These are phyloP conservation scores for Mycosphaerella arachidis DNA, from an alignment of 2,329 filamentous ascomycete genomes.

Conservation along the genomic window DNA sequence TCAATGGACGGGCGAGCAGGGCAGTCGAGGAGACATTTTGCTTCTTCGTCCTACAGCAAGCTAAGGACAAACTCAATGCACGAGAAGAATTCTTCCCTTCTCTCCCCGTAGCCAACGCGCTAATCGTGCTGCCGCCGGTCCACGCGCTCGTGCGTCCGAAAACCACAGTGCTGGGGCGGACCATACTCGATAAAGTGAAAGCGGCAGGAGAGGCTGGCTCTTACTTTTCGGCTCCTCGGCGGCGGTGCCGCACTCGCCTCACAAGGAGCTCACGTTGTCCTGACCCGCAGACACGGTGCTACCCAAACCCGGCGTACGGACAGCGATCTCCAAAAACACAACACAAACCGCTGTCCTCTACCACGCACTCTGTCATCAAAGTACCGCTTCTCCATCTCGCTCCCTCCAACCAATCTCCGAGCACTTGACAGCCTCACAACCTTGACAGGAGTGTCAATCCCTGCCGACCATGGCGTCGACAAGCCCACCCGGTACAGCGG, in stretches of 20 bases:
- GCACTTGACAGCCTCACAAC: neutral
- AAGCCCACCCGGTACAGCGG: constrained; percentile 3
- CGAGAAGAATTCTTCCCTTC: neutral
- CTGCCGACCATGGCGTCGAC: constrained; percentile 2
- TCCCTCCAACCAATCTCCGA: constrained; percentile 4
- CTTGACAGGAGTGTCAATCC: neutral
- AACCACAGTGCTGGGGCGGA: neutral
- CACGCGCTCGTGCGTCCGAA: neutral
- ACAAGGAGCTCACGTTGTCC: neutral
- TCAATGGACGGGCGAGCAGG: neutral
- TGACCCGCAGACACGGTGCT: neutral
- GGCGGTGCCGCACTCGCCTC: neutral
- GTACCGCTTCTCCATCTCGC: neutral
- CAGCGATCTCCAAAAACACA: neutral
- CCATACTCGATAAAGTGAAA: neutral
- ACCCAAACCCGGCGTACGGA: neutral
- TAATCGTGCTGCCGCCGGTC: neutral
- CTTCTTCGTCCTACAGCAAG: neutral
- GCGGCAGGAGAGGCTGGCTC: neutral
- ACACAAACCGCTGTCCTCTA: neutral
- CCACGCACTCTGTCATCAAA: neutral
- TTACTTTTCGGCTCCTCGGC: neutral
- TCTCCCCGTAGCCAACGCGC: neutral
- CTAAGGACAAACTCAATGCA: neutral
- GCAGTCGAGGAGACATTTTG: neutral